Evolutionary conservation across 164 flowering plant genomes (phyloP).

Genomic region (Houttuynia cordata): DNA sequence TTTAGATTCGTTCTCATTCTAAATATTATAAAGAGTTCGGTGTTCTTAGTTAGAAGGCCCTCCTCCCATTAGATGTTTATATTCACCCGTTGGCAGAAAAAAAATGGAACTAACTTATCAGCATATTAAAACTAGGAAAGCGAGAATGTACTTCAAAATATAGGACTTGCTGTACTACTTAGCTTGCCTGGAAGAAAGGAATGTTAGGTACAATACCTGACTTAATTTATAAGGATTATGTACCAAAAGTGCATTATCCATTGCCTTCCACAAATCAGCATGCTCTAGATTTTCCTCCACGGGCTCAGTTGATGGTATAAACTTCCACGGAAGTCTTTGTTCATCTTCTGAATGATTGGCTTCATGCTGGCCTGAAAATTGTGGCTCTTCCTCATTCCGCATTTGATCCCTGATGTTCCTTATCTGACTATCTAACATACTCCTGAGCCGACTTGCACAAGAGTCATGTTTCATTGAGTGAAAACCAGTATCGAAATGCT

Average conservation of each 20-base stretch:
- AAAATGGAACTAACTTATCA: too few species aligned
- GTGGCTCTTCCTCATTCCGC: constrained; percentile 26
- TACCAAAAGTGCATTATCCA: constrained; percentile 50
- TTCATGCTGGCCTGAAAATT: constrained; percentile 49
- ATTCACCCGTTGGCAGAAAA: too few species aligned
- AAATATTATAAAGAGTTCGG: too few species aligned
- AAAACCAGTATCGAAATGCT: constrained; percentile 3
- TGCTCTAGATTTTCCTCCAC: constrained; percentile 45
- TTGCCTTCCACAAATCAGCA: constrained; percentile 72
- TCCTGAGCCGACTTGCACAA: constrained; percentile 21
- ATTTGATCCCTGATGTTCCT: constrained; percentile 31
- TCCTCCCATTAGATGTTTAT: too few species aligned
- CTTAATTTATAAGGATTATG: constrained; percentile 24
- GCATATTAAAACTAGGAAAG: background rate
- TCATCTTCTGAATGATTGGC: constrained; percentile 13
- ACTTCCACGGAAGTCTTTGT: constrained; percentile 7
- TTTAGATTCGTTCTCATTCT: too few species aligned
- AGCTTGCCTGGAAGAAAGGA: background rate
- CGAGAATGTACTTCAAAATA: background rate
- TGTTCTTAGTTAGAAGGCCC: too few species aligned
- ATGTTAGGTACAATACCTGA: constrained; percentile 26
- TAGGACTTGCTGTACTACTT: background rate
- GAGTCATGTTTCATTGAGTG: constrained; percentile 6
- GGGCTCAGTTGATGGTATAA: constrained; percentile 6
- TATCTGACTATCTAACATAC: constrained; percentile 59